Percentiles rank a stretch among this genome's conserved stretches.
phyloP scores from a whole-genome alignment of 148 eudicot species.

The Arbutus unedo region DNA sequence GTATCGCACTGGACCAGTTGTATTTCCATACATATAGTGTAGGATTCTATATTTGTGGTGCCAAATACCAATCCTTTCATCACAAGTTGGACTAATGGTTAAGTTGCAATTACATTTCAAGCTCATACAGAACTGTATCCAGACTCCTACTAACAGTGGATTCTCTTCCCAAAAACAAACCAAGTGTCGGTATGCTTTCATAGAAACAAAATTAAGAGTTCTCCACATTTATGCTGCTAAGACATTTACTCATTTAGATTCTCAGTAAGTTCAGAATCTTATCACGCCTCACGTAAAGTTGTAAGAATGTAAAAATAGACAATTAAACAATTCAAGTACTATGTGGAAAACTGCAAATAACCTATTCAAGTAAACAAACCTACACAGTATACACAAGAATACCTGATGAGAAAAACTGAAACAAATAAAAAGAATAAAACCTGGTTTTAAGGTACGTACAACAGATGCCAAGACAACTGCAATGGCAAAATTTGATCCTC shows the following conservation, averaged over 20 bases:
- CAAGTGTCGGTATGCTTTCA: too few species aligned
- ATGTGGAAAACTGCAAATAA: background rate
- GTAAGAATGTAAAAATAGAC: background rate
- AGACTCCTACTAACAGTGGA: too few species aligned
- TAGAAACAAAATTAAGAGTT: too few species aligned
- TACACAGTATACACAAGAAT: background rate
- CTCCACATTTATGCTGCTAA: too few species aligned
- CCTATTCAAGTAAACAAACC: background rate
- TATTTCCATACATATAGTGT: too few species aligned
- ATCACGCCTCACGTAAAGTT: background rate
- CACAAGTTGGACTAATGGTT: too few species aligned
- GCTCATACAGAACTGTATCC: too few species aligned
- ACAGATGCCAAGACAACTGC: constrained; percentile 85
- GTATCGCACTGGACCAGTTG: too few species aligned
- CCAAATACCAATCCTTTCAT: too few species aligned
- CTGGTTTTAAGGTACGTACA: constrained; percentile 52
- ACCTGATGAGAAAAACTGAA: background rate
- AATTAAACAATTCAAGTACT: background rate
- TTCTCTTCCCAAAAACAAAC: too few species aligned
- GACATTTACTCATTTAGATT: background rate
- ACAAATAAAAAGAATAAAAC: constrained; percentile 14
- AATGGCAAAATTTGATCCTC: constrained; percentile 74
- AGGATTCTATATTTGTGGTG: too few species aligned
- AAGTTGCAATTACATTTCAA: too few species aligned
- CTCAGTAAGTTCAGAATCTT: background rate